Conservation (phyloP, 441 rosid species). For the Rhodomyrtus psidioides region DNA sequence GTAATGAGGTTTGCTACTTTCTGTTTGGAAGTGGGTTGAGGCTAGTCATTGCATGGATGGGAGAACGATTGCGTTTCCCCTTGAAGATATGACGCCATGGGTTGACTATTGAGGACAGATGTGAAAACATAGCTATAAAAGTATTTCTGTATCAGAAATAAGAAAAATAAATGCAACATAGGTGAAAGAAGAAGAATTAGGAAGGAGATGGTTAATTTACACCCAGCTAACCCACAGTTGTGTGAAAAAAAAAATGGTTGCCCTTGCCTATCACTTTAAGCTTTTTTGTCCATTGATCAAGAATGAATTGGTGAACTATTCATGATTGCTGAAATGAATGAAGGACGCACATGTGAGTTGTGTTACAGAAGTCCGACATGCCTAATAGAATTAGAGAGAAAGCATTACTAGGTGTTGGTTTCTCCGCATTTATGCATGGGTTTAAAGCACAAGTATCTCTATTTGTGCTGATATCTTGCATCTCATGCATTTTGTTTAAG, state of each 20-base stretch:
- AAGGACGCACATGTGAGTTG: background rate
- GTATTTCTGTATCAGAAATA: too few relatives aligned
- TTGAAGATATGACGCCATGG: background rate
- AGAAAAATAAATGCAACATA: too few relatives aligned
- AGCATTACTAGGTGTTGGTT: background rate
- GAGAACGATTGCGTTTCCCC: background rate
- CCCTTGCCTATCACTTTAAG: too few relatives aligned
- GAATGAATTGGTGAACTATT: background rate
- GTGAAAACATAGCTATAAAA: too few relatives aligned
- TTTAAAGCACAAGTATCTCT: background rate
- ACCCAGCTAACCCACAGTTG: too few relatives aligned
- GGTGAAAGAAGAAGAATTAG: too few relatives aligned
- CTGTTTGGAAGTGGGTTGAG: background rate
- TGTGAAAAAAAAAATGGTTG: too few relatives aligned
- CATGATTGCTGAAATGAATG: background rate
- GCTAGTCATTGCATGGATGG: background rate
- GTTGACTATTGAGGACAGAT: background rate
- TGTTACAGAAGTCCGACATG: background rate
- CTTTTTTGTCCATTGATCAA: background rate
- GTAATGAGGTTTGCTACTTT: background rate
- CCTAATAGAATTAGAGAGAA: background rate
- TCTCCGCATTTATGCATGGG: accelerated
- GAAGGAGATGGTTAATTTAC: too few relatives aligned
- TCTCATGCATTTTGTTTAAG: background rate
- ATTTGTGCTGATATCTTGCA: background rate